Evolutionary conservation across 1,284 basidiomycete species (phyloP), one percentile per base, ranked within the genome.

Genomic region (Baeospora myosura): DNA sequence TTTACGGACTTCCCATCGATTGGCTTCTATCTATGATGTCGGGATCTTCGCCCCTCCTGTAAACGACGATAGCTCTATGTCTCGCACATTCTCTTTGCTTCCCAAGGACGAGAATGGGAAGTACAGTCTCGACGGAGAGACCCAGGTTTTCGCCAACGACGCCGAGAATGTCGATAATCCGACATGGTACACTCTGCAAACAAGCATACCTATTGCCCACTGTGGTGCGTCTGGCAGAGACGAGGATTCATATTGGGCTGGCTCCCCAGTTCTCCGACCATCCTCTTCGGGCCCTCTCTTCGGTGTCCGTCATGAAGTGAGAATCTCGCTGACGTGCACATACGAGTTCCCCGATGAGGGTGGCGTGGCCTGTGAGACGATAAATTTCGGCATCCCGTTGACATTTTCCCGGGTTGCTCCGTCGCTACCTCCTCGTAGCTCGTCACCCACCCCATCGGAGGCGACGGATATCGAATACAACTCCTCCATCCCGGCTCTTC

Each of bases 151-250:
- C 48, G 48, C 59, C 5, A 54, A 63, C 26, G 65, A 68, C 39
- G 52, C 56, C 2, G 52, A 47, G 17, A 42, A 56, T 4, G 51
- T 51, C 3, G 56, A 54, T 4, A 31, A 49, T 4, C 56, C 57
- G 4, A 68, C 62, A n/a, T 87, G 84, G 82, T 77, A 76, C 56
- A 74, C 73, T 5, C 61, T 88, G 49, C 72, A 81, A 42, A 68
- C 70, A 17, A 56, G 56, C 6, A 56, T 87, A 17, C 75, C 77
- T 0, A 65, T 84, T 44, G 52, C 49, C 28, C 58, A 58, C 5
- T 38, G 40, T 18, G 49, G 49, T 28, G 35, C 47, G 0, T 32
- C 53, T 38, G 32, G 53, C 38, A 45, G 52, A 49, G 52, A 57
- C 34, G 49, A 56, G 18, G 50, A 51, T 16, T 44, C 42, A 20